Percentiles rank a stretch among this genome's conserved stretches.
Evolutionary conservation across 83 land plant genomes (phyloP).

Genomic region (Isoetes engelmannii): DNA sequence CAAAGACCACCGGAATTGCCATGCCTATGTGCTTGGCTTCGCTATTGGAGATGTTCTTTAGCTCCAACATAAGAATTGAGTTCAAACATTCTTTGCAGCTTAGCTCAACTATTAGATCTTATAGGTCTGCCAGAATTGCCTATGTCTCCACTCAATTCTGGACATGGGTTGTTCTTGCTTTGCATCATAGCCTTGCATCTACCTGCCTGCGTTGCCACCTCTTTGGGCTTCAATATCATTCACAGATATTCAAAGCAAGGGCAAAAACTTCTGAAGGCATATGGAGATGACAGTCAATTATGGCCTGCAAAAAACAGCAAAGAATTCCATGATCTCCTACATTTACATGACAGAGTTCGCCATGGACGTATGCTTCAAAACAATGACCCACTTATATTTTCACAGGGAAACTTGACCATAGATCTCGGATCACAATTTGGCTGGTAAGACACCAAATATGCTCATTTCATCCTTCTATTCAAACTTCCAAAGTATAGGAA

Average conservation of each 20-base stretch:
- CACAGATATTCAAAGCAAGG: background rate
- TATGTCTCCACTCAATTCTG: too few species aligned
- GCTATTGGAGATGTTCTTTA: too few species aligned
- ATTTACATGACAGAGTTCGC: background rate
- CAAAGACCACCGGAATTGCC: too few species aligned
- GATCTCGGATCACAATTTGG: slow-evolving; percentile 4
- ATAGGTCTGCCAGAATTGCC: too few species aligned
- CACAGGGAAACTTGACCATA: background rate
- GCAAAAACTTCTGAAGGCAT: background rate
- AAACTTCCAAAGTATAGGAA: background rate
- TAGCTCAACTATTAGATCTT: too few species aligned
- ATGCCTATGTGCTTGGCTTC: too few species aligned
- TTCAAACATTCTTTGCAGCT: too few species aligned
- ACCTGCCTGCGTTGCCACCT: background rate
- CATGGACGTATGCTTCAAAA: background rate
- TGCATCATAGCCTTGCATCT: too few species aligned
- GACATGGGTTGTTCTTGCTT: too few species aligned
- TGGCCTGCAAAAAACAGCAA: background rate
- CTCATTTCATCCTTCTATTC: background rate
- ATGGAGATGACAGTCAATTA: background rate
- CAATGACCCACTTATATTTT: background rate
- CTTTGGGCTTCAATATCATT: slow-evolving; percentile 1
- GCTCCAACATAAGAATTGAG: too few species aligned
- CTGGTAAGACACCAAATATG: background rate
- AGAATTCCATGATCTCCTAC: background rate